Conservation (phyloP, 2,329 filamentous ascomycete species). For the Epicoccum nigrum region DNA sequence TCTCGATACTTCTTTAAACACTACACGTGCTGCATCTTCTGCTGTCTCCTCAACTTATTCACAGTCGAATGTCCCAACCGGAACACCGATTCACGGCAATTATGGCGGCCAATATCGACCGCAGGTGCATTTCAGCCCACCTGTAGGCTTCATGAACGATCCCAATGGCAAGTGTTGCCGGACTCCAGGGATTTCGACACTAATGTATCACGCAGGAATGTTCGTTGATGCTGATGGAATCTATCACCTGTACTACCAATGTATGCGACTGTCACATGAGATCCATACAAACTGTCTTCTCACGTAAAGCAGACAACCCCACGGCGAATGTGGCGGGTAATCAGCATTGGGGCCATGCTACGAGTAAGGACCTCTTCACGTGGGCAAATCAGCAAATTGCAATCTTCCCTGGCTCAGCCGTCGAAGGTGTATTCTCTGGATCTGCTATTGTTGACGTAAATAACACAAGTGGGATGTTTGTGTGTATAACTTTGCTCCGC, state of each 20-base stretch:
- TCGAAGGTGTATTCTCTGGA: constrained; percentile 60
- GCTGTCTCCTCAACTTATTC: constrained; percentile 28
- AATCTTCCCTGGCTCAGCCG: constrained; percentile 62
- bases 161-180: constrained; percentile 57
- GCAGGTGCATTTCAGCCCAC: constrained; percentile 63
- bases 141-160: constrained; percentile 62
- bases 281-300: too few species aligned
- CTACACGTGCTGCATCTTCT: not conserved
- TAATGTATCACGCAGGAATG: constrained; percentile 36
- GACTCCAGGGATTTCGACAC: not conserved
- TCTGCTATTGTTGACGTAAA: constrained; percentile 65
- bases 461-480: constrained; percentile 70
- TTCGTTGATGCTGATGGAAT: constrained; percentile 63
- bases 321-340: constrained; percentile 59
- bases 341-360: constrained; percentile 72
- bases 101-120: constrained; percentile 54
- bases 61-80: constrained; percentile 36
- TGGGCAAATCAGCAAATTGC: constrained; percentile 71
- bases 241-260: constrained; percentile 72
- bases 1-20: not conserved
- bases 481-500: not conserved
- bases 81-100: constrained; percentile 48
- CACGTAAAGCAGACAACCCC: constrained; percentile 56
- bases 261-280: too few species aligned
- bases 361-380: constrained; percentile 65